Evolutionary conservation across 306 rosid genomes (phyloP).

Genomic region (Ochetophila trinervis): DNA sequence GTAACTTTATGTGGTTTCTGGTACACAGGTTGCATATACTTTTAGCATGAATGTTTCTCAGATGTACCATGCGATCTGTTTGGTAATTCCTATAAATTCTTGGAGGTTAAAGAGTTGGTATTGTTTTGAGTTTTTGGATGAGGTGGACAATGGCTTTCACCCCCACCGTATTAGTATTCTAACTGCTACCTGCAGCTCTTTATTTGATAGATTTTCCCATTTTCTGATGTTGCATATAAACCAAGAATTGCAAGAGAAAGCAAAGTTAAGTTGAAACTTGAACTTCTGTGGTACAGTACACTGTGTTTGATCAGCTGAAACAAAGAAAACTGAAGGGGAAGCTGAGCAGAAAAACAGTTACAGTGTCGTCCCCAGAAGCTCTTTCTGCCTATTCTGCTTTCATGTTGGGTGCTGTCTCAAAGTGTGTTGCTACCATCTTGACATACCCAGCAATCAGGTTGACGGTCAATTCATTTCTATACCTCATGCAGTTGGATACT

Average conservation of each 20-base stretch:
- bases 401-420: constrained; percentile 80
- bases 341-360: constrained; percentile 42
- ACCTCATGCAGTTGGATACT: not conserved
- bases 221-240: constrained; percentile 5
- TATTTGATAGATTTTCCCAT: constrained; percentile 1
- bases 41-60: constrained; percentile 2
- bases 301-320: constrained; percentile 86
- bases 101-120: not conserved
- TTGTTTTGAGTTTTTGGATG: not conserved
- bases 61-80: not conserved
- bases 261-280: constrained; percentile 23
- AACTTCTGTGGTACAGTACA: constrained; percentile 52
- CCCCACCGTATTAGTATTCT: not conserved
- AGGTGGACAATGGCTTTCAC: not conserved
- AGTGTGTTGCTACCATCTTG: constrained; percentile 83
- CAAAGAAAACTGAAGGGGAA: constrained; percentile 48
- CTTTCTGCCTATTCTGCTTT: constrained; percentile 87
- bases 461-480: constrained; percentile 24
- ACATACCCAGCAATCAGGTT: constrained; percentile 99
- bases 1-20: constrained; percentile 28
- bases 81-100: not conserved
- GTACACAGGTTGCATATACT: constrained; percentile 9
- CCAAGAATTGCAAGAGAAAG: constrained; percentile 5
- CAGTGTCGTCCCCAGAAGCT: constrained; percentile 63
- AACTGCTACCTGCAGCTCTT: not conserved